phyloP scores from a whole-genome alignment of 345 rosid species.

The Streptanthus diversifolius region DNA sequence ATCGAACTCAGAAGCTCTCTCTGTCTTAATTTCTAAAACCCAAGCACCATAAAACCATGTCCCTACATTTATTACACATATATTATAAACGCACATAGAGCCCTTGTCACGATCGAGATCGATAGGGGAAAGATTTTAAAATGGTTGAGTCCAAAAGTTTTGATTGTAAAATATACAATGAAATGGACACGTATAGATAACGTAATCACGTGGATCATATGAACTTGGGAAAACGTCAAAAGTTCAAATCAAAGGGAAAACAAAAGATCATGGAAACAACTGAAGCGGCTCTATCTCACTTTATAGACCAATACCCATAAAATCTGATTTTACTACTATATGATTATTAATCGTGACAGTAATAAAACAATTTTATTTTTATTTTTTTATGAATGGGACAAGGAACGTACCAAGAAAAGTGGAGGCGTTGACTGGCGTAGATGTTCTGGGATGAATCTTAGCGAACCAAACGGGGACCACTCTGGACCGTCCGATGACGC shows the following conservation, averaged over 20 bases:
- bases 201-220: conserved; percentile 33
- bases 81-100: neutral
- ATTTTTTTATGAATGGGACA: neutral
- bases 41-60: conserved; percentile 8
- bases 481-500: conserved; percentile 92
- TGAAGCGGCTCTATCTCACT: conserved; percentile 26
- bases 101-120: conserved; percentile 17
- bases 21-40: neutral
- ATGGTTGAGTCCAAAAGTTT: conserved; percentile 11
- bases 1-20: conserved; percentile 18
- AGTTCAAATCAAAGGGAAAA: neutral
- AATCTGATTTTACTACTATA: neutral
- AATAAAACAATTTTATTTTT: neutral
- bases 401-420: conserved; percentile 71
- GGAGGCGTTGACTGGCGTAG: conserved; percentile 94
- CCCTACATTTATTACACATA: conserved; percentile 26
- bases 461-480: conserved; percentile 92
- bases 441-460: conserved; percentile 68
- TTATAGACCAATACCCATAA: neutral
- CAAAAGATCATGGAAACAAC: conserved; percentile 10
- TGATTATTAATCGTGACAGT: neutral
- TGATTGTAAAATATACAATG: conserved; percentile 16
- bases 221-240: conserved; percentile 25
- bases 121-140: conserved; percentile 14
- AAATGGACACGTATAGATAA: conserved; percentile 25